phyloP scores from a whole-genome alignment of 495 filamentous ascomycete species.

The Astrothelium macrocarpum region DNA sequence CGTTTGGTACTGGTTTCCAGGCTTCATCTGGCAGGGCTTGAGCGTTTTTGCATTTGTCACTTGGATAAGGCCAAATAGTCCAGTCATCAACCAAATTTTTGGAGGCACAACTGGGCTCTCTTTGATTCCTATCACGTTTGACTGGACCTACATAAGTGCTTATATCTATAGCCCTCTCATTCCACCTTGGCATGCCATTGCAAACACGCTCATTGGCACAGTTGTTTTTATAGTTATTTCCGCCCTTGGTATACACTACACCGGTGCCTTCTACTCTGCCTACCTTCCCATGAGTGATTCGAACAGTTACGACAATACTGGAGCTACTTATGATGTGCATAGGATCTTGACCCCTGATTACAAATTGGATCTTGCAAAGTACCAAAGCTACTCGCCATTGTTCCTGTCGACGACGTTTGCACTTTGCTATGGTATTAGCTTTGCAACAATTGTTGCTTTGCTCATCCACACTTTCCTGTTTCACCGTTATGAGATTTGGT shows the following conservation, averaged over 20 bases:
- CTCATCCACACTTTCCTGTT: conserved; percentile 60
- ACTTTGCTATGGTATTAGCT: conserved; percentile 67
- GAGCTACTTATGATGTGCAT: conserved; percentile 62
- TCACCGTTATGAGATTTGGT: conserved; percentile 62
- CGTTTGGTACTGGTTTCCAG: conserved; percentile 76
- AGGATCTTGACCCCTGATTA: conserved; percentile 62
- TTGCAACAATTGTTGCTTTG: conserved; percentile 62
- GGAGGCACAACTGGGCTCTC: conserved; percentile 74
- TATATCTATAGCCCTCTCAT: conserved; percentile 60
- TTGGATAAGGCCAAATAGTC: conserved; percentile 75
- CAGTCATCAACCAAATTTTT: conserved; percentile 11
- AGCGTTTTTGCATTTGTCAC: conserved; percentile 87
- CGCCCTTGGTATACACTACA: conserved; percentile 25
- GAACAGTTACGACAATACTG: conserved; percentile 72
- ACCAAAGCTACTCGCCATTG: conserved; percentile 64
- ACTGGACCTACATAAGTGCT: conserved; percentile 64
- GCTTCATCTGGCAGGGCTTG: conserved; percentile 76
- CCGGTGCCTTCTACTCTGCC: conserved; percentile 62
- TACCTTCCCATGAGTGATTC: conserved; percentile 74
- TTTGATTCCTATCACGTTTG: conserved; percentile 80
- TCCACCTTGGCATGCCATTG: conserved; percentile 56
- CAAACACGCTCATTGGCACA: conserved; percentile 49
- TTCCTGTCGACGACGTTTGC: conserved; percentile 74
- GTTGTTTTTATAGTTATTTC: conserved; percentile 22
- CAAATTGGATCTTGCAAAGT: conserved; percentile 57